A percentile compares a stretch with the other conserved stretches of the same genome.
These are phyloP conservation scores for Protomyces inouyei DNA, from an alignment of 1,139 yeast genomes.

Conservation along the genomic window DNA sequence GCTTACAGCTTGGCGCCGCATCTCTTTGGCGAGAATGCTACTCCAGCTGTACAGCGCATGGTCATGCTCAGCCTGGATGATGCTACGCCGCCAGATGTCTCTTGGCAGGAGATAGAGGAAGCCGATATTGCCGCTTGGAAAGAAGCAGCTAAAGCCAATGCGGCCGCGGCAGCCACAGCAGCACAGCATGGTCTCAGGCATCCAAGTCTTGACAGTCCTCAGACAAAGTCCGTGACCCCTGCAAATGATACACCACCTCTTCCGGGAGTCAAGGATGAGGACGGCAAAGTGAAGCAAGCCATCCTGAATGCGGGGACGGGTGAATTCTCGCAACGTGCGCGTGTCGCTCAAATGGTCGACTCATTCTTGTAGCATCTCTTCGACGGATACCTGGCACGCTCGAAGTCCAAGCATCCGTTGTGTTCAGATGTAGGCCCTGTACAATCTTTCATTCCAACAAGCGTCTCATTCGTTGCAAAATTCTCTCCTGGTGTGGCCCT, in stretches of 20 bases:
- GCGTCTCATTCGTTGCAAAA: too few relatives aligned
- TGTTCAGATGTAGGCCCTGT: too few relatives aligned
- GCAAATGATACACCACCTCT: background rate
- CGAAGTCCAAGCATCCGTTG: too few relatives aligned
- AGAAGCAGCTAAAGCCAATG: background rate
- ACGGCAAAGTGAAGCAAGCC: background rate
- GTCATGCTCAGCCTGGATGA: slow-evolving; percentile 6
- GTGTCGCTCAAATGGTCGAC: background rate
- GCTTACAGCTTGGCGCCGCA: slow-evolving; percentile 17
- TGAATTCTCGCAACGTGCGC: background rate
- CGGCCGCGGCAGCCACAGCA: background rate
- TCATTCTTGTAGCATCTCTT: background rate
- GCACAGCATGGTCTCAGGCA: background rate
- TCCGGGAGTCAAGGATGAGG: background rate
- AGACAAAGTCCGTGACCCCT: background rate
- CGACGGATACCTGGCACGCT: too few relatives aligned
- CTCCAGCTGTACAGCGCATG: slow-evolving; percentile 16
- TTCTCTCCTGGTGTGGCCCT: too few relatives aligned
- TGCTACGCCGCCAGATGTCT: background rate
- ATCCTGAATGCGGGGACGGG: background rate
- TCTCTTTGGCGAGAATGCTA: slow-evolving; percentile 5
- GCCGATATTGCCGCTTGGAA: background rate
- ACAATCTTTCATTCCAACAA: too few relatives aligned
- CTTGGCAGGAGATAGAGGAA: background rate
- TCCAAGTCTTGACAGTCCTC: background rate